Base-by-base conservation (phyloP, 306 rosid genomes). In the Castanea mollissima region DNA sequence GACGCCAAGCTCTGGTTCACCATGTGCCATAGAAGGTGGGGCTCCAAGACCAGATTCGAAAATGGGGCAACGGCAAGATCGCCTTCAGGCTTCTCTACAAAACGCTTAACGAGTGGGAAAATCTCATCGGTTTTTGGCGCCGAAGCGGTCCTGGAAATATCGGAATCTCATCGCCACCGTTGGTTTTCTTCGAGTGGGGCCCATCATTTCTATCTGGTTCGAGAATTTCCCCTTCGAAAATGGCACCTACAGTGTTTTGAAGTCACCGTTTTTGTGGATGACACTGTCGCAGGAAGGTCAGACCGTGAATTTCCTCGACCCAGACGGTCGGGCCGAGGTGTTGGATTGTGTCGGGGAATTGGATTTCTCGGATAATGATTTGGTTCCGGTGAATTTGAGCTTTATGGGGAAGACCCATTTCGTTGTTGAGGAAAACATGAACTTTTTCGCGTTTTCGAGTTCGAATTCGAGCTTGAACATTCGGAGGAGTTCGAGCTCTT, bases 161-260 rank as follows among this genome's bases (percentile, higher is more conserved):
- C 20, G 78, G 65, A 0, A 44, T 67, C n/a, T 65, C 77, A n/a
- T 87, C 94, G 1, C 91, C 97, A 3, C 87, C 89, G 21, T 76
- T 96, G 88, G 74, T 96, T 3, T 87, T 91, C 86, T 91, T 96
- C 85, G 93, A 96, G 79, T 96, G 99, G 99, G 94, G 97, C 11
- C 74, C 87, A 0, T 84, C 92, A 9, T 96, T 85, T 57, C 52
- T 96, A 1, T 10, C 90, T 2, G 97, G 86, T 13, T 95, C 77
- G n/a, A 81, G 97, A 80, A 85, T 95, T 67, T 90, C 94, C 4
- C 97, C 99, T 3, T 90, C 92, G 19, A 75, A 76, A 76, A 75
- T 16, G 90, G 91, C 0, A 67, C 86, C 1, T 95, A 90, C 59
- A 74, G 71, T 1, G 96, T 95, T n/a, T n/a, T 78, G 4, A 91